Evolutionary conservation across 768 basidiomycete species (phyloP).

Genomic region (Agaricus subrufescens): DNA sequence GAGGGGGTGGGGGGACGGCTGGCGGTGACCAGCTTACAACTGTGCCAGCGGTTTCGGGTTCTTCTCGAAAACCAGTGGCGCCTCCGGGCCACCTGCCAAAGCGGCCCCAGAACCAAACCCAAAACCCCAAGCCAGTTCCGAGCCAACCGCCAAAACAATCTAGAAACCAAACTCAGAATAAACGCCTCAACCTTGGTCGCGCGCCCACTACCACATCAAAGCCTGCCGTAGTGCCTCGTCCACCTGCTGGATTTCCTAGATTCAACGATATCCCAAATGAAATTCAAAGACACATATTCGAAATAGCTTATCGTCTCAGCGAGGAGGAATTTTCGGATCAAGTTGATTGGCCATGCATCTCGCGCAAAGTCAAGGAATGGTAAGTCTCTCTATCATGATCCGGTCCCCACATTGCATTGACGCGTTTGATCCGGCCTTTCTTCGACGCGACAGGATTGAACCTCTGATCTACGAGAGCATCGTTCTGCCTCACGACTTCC

Average conservation of each 20-base stretch:
- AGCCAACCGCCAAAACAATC: background rate
- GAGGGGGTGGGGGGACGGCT: too few relatives aligned
- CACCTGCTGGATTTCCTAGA: background rate
- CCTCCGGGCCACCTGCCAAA: too few relatives aligned
- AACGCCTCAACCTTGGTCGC: background rate
- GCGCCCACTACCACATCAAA: background rate
- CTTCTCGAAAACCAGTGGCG: too few relatives aligned
- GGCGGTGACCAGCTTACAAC: too few relatives aligned
- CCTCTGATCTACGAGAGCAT: background rate
- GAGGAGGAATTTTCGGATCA: background rate
- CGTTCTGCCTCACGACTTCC: background rate
- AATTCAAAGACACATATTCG: background rate
- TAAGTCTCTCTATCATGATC: background rate
- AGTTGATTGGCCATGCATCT: background rate
- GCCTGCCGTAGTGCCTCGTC: background rate
- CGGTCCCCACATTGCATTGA: background rate
- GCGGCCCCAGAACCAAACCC: too few relatives aligned
- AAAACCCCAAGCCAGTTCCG: background rate
- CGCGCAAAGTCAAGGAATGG: conserved; percentile 2
- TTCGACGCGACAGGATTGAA: background rate
- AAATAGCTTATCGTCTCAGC: background rate
- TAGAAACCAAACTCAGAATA: background rate
- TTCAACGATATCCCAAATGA: background rate
- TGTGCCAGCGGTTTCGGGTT: too few relatives aligned
- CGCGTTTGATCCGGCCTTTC: too few relatives aligned